Conservation (phyloP, 805 yeast genomes). For the Wickerhamiella occidentalis region DNA sequence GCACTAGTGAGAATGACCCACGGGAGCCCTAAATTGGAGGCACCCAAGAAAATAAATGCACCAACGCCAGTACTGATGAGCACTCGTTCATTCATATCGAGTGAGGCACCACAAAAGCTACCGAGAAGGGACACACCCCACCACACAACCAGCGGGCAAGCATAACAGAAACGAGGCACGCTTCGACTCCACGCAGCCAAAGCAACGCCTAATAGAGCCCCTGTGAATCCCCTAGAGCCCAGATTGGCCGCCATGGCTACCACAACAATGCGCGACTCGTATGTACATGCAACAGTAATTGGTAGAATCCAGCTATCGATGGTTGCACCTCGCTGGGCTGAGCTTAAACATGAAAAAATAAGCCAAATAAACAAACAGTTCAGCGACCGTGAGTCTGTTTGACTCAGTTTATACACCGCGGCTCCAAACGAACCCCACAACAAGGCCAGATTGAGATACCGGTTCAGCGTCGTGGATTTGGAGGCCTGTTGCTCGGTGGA, state of each 20-base stretch:
- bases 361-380: conserved; percentile 2
- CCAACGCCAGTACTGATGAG: not conserved
- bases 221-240: not conserved
- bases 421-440: conserved; percentile 1
- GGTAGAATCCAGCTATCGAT: conserved; percentile 4
- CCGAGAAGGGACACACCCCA: not conserved
- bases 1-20: conserved; percentile 9
- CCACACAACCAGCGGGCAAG: conserved; percentile 6
- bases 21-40: not conserved
- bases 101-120: conserved; percentile 3
- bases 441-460: not conserved
- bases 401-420: not conserved
- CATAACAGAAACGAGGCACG: conserved; percentile 2
- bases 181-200: not conserved
- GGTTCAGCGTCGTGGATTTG: not conserved
- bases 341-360: not conserved
- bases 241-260: conserved; percentile 4
- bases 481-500: not conserved
- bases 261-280: not conserved
- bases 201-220: not conserved
- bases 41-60: conserved; percentile 1
- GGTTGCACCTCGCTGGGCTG: not conserved
- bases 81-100: conserved; percentile 4
- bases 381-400: not conserved
- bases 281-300: conserved; percentile 1